Conservation (phyloP, 208 protist species). For the Sergeia podlipaevii region DNA sequence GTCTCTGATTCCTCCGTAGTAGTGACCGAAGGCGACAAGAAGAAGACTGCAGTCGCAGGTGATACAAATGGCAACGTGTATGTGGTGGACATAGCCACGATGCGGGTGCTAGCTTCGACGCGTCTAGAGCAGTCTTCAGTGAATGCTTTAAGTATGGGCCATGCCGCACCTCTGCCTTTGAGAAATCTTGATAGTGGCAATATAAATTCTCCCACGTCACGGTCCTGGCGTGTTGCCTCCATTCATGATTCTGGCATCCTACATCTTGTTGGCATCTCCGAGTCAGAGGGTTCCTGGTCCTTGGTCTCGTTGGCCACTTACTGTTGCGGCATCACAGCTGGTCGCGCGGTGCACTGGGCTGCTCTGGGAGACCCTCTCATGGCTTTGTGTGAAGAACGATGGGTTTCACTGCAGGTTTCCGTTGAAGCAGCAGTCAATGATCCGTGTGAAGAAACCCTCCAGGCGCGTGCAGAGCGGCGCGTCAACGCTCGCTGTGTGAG, state of each 20-base stretch:
- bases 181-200: background rate
- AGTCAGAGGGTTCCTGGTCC: background rate
- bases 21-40: background rate
- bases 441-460: too few relatives aligned
- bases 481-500: conserved; percentile 67
- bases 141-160: conserved; percentile 42
- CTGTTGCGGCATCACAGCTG: conserved; percentile 48
- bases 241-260: conserved; percentile 44
- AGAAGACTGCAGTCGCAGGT: conserved; percentile 18
- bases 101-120: background rate
- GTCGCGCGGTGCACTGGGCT: conserved; percentile 41
- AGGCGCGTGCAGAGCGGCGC: conserved; percentile 12
- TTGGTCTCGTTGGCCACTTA: conserved; percentile 2
- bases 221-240: conserved; percentile 18
- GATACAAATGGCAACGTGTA: conserved; percentile 62
- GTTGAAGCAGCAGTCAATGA: background rate
- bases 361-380: background rate
- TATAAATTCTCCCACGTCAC: background rate
- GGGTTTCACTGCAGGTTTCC: background rate
- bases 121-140: conserved; percentile 34
- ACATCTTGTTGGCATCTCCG: conserved; percentile 13
- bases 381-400: conserved; percentile 6
- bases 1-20: too few relatives aligned
- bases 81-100: conserved; percentile 14
- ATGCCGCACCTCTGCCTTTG: background rate